Percentiles rank a stretch among this genome's conserved stretches.
phyloP scores from a whole-genome alignment of 2,329 filamentous ascomycete genomes.

The Dothidotthia symphoricarpi region DNA sequence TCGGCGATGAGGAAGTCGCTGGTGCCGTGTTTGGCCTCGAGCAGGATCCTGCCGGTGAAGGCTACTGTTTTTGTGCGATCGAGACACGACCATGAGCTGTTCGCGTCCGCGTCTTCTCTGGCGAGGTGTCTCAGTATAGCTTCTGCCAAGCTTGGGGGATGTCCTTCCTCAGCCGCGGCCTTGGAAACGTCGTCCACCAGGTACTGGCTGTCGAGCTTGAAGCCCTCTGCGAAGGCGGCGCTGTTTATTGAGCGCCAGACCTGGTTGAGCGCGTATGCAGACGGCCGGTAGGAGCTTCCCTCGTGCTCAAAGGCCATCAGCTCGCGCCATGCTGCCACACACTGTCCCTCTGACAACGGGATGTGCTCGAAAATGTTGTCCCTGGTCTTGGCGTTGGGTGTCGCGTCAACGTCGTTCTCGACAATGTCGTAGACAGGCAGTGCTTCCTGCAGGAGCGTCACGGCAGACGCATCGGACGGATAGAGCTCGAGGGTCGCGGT shows the following conservation, averaged over 20 bases:
- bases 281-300: constrained; percentile 47
- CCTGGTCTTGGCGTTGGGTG: constrained; percentile 35
- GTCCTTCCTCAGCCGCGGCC: constrained; percentile 38
- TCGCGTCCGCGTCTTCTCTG: constrained; percentile 24
- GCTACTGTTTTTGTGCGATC: constrained; percentile 33
- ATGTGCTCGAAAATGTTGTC: constrained; percentile 49
- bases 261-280: constrained; percentile 47
- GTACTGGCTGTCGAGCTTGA: constrained; percentile 43
- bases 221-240: constrained; percentile 42
- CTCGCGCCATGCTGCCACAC: constrained; percentile 51
- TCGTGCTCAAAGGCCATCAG: constrained; percentile 54
- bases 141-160: constrained; percentile 38
- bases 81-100: constrained; percentile 36
- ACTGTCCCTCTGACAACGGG: constrained; percentile 54
- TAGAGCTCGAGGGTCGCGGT: constrained; percentile 47
- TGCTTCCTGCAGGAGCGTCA: constrained; percentile 35
- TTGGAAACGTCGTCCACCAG: constrained; percentile 34
- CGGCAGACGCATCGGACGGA: constrained; percentile 36
- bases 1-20: constrained; percentile 31
- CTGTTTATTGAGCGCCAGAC: constrained; percentile 51
- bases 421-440: constrained; percentile 43
- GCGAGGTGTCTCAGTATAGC: constrained; percentile 41
- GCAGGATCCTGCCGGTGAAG: constrained; percentile 33
- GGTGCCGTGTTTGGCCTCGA: constrained; percentile 27
- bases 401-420: constrained; percentile 28